These are phyloP conservation scores for Sporothrix phasma DNA, from an alignment of 2,329 filamentous ascomycete genomes.

Conservation along the genomic window DNA sequence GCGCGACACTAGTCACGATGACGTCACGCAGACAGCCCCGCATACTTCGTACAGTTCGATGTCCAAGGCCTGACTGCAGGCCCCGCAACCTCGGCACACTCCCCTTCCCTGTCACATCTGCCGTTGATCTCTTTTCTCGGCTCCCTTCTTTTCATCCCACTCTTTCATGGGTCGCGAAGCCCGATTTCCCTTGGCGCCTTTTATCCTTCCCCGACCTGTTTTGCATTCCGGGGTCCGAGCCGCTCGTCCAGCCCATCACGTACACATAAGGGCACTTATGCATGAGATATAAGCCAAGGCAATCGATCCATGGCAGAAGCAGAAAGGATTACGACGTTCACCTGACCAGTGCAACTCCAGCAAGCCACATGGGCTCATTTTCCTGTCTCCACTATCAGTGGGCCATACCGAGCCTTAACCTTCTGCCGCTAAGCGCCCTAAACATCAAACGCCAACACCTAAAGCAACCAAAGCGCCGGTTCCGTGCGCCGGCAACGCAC, in stretches of 20 bases:
- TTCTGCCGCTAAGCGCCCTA: background rate
- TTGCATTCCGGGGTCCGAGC: constrained; percentile 7
- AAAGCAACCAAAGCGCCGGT: background rate
- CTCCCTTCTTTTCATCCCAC: background rate
- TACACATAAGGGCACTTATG: background rate
- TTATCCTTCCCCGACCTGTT: background rate
- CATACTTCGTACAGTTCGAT: no score
- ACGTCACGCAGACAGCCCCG: no score
- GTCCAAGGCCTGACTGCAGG: no score
- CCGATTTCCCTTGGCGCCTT: background rate
- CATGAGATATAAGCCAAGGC: background rate
- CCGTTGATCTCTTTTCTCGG: no score
- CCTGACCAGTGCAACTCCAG: background rate
- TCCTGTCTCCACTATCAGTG: background rate
- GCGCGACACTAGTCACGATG: no score
- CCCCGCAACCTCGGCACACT: no score
- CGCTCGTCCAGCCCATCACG: background rate
- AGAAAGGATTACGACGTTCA: background rate
- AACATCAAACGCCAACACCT: background rate
- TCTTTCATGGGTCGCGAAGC: background rate
- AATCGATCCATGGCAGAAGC: background rate
- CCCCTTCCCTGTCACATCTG: no score
- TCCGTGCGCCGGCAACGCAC: background rate
- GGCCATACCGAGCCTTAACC: background rate
- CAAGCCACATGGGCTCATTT: background rate